Conservation (phyloP, 768 basidiomycete genomes). For the Suillus lakei region DNA sequence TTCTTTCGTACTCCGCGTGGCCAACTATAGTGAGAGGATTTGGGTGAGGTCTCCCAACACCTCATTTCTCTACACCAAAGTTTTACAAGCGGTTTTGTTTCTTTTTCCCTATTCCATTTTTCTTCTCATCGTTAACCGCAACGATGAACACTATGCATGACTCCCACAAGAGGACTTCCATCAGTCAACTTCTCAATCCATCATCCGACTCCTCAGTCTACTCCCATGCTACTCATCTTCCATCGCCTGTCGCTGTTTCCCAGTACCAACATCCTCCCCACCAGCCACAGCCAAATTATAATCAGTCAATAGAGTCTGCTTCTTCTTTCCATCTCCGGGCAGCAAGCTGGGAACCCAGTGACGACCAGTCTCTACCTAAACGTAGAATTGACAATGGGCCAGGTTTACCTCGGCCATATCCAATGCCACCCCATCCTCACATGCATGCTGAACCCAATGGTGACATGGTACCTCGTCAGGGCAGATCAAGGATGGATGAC, state of each 20-base stretch:
- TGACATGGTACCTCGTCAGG: constrained; percentile 33
- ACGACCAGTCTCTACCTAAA: constrained; percentile 40
- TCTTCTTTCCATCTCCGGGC: constrained; percentile 60
- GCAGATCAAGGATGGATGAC: constrained; percentile 36
- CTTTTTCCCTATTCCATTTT: constrained; percentile 15
- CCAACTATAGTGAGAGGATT: constrained; percentile 26
- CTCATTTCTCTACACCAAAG: constrained; percentile 31
- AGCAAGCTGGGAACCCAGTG: constrained; percentile 58
- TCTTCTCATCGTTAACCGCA: constrained; percentile 20
- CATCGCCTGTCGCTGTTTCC: constrained; percentile 27
- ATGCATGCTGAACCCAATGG: constrained; percentile 41
- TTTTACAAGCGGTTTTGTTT: constrained; percentile 16
- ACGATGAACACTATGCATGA: constrained; percentile 50
- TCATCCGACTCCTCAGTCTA: constrained; percentile 44
- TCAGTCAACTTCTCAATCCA: constrained; percentile 56
- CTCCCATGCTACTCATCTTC: constrained; percentile 34
- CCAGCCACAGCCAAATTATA: constrained; percentile 31
- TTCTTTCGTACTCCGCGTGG: constrained; percentile 32
- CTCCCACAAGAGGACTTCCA: constrained; percentile 52
- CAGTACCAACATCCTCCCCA: constrained; percentile 35
- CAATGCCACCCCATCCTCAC: constrained; percentile 31
- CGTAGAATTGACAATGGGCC: constrained; percentile 40
- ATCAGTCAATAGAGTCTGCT: constrained; percentile 32
- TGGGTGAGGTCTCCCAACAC: constrained; percentile 31
- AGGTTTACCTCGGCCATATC: constrained; percentile 39